These are phyloP conservation scores for Bipolaris sorokiniana DNA, from an alignment of 2,329 filamentous ascomycete genomes.

Conservation along the genomic window DNA sequence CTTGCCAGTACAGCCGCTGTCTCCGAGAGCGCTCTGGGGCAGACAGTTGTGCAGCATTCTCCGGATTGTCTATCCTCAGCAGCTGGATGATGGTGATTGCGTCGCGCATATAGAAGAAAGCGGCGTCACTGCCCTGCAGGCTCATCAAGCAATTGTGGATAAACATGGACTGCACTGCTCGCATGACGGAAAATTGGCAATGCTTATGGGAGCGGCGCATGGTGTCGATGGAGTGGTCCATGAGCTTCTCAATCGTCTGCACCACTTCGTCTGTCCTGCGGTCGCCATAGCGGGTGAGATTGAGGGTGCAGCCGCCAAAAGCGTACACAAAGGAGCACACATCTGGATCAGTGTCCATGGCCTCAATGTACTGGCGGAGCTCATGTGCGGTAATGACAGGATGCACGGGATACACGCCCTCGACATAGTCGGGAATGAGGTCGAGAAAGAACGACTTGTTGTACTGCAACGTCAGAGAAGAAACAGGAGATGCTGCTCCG, in stretches of 20 bases:
- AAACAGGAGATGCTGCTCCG: constrained; percentile 23
- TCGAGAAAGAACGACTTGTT: constrained; percentile 49
- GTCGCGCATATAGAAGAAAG: constrained; percentile 60
- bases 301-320: constrained; percentile 55
- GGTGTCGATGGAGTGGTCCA: constrained; percentile 46
- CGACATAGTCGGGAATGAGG: constrained; percentile 54
- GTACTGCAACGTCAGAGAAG: constrained; percentile 28
- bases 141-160: constrained; percentile 61
- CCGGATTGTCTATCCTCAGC: constrained; percentile 51
- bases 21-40: constrained; percentile 50
- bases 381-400: constrained; percentile 55
- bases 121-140: constrained; percentile 56
- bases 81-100: constrained; percentile 52
- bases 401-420: constrained; percentile 56
- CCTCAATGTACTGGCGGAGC: constrained; percentile 42
- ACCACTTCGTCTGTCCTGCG: constrained; percentile 41
- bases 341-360: constrained; percentile 50
- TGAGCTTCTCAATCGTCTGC: constrained; percentile 42
- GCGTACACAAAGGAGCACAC: constrained; percentile 53
- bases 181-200: constrained; percentile 53
- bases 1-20: constrained; percentile 62
- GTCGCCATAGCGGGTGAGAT: constrained; percentile 49
- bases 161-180: constrained; percentile 60
- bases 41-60: constrained; percentile 40
- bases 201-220: constrained; percentile 49